Percentiles rank a stretch among this genome's conserved stretches.
These are phyloP conservation scores for Nicotiana paniculata DNA, from an alignment of 257 asterid species.

Conservation along the genomic window DNA sequence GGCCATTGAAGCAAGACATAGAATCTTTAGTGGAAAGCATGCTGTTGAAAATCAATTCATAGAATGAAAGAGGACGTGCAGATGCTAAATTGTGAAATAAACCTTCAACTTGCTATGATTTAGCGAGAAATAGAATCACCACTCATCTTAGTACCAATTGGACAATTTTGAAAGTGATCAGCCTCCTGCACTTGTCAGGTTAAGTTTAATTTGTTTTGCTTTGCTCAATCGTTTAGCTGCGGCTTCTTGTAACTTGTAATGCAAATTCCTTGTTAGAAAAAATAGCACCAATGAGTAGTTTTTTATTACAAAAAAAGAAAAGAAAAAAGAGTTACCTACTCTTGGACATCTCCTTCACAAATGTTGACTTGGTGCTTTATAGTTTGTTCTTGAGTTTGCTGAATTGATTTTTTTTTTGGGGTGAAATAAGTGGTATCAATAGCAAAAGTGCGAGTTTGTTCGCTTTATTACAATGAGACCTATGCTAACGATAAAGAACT, in stretches of 20 bases:
- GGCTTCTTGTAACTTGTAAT: not conserved
- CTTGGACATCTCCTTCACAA: not conserved
- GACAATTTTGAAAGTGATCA: not conserved
- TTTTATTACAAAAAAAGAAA: too few species aligned
- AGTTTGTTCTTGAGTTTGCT: not conserved
- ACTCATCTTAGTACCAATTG: not conserved
- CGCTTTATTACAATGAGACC: too few species aligned
- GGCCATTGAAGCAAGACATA: conserved; percentile 43
- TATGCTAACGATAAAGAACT: too few species aligned
- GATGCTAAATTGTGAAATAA: not conserved
- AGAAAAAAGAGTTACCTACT: not conserved
- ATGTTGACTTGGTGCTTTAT: too few species aligned
- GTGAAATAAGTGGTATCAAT: too few species aligned
- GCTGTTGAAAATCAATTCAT: not conserved
- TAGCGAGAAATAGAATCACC: not conserved
- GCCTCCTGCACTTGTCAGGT: not conserved
- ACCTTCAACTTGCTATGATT: not conserved
- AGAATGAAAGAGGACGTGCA: not conserved
- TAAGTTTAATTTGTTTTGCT: not conserved
- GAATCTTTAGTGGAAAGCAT: conserved; percentile 28
- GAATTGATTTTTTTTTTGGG: too few species aligned
- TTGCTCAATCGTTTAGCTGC: not conserved
- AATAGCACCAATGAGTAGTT: too few species aligned
- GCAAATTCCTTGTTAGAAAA: too few species aligned
- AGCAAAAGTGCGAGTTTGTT: too few species aligned